These are phyloP conservation scores for Cruciata laevipes DNA, from an alignment of 257 asterid genomes.

Conservation along the genomic window DNA sequence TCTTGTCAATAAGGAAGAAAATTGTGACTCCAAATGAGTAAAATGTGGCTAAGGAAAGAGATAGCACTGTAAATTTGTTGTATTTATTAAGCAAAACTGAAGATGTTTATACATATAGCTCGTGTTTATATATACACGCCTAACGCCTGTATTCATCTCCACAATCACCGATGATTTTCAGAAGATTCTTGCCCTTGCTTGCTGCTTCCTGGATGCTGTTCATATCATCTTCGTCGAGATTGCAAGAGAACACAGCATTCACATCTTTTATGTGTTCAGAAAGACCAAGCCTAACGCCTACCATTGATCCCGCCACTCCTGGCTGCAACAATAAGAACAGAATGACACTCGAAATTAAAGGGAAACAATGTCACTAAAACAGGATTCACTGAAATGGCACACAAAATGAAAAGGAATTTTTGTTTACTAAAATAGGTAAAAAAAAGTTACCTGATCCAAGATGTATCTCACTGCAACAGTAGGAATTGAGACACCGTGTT, in stretches of 20 bases:
- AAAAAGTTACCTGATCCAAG: slow-evolving; percentile 62
- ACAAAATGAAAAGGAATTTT: no score
- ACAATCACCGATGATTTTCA: slow-evolving; percentile 72
- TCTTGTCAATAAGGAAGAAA: not conserved
- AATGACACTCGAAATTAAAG: not conserved
- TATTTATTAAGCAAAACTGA: not conserved
- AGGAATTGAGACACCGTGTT: slow-evolving; percentile 77
- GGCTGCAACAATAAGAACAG: slow-evolving; percentile 44
- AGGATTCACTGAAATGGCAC: not conserved
- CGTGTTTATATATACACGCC: slow-evolving; percentile 42
- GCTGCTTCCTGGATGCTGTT: slow-evolving; percentile 56
- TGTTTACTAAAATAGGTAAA: no score
- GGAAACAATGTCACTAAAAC: not conserved
- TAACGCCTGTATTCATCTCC: slow-evolving; percentile 93
- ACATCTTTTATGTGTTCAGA: slow-evolving; percentile 69
- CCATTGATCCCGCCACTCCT: slow-evolving; percentile 92
- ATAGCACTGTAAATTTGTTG: not conserved
- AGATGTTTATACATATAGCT: not conserved
- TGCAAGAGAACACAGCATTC: slow-evolving; percentile 58
- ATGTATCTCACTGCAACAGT: slow-evolving; percentile 78
- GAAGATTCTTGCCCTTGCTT: slow-evolving; percentile 70
- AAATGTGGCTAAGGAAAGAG: not conserved
- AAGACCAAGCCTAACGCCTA: slow-evolving; percentile 90
- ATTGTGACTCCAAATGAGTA: not conserved
- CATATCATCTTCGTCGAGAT: slow-evolving; percentile 69